Conservation (phyloP, 306 rosid genomes). For the Castanea sativa region DNA sequence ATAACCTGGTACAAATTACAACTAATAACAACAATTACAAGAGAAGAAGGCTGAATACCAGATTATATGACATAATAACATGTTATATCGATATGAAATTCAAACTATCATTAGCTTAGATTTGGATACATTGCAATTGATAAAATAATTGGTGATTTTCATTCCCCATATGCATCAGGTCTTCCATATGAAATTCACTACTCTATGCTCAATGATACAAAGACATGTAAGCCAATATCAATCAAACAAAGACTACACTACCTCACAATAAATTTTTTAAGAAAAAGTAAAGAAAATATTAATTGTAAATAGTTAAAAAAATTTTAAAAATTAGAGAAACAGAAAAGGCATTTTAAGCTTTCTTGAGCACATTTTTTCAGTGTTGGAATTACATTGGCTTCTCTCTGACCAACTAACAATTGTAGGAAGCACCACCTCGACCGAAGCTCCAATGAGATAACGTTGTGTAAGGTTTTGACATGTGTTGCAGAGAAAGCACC, state of each 20-base stretch:
- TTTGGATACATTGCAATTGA: too few species aligned
- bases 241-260: too few species aligned
- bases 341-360: constrained; percentile 25
- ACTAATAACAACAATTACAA: too few species aligned
- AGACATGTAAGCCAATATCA: background rate
- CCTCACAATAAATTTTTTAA: background rate
- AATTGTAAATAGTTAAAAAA: background rate
- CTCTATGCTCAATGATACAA: background rate
- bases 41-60: too few species aligned
- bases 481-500: constrained; percentile 63
- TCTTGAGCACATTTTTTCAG: constrained; percentile 21
- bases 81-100: too few species aligned
- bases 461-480: constrained; percentile 63
- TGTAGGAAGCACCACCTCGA: constrained; percentile 39
- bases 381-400: constrained; percentile 24
- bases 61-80: too few species aligned
- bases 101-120: too few species aligned
- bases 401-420: constrained; percentile 22
- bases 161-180: background rate
- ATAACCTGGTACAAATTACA: too few species aligned
- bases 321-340: constrained; percentile 16
- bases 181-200: background rate
- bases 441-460: constrained; percentile 51
- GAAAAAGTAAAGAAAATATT: background rate
- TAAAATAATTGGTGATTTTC: background rate